Evolutionary conservation across 306 rosid genomes (phyloP).

Genomic region (Trifolium dubium): DNA sequence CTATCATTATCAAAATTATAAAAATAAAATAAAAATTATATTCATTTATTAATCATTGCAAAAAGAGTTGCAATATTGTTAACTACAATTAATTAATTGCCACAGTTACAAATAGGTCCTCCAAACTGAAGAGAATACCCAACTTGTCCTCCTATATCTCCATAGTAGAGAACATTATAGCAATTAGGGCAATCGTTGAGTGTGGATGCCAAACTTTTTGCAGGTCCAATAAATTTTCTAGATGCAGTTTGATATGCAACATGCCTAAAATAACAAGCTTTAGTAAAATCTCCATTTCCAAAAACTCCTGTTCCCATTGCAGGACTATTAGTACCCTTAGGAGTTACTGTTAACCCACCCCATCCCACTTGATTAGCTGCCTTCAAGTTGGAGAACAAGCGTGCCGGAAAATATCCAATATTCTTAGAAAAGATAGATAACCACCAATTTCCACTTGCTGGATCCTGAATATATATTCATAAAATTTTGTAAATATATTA

Average conservation of each 20-base stretch:
- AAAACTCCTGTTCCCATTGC: slow-evolving; percentile 23
- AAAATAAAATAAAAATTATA: too few species aligned
- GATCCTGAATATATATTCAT: not conserved
- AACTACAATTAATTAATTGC: not conserved
- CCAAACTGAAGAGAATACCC: slow-evolving; percentile 6
- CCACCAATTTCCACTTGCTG: slow-evolving; percentile 8
- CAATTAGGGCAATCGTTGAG: not conserved
- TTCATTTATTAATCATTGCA: not conserved
- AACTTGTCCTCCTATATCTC: not conserved
- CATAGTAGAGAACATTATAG: not conserved
- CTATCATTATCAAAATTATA: too few species aligned
- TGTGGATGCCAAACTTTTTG: accelerated
- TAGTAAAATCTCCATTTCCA: accelerated
- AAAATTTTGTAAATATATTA: not conserved
- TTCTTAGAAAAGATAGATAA: accelerated
- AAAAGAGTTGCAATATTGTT: not conserved
- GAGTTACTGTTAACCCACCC: slow-evolving; percentile 10
- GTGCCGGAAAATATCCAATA: slow-evolving; percentile 33
- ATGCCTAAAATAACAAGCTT: slow-evolving; percentile 5
- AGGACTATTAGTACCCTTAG: not conserved
- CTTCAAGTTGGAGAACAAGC: not conserved
- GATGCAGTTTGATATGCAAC: not conserved
- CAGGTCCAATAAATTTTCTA: not conserved
- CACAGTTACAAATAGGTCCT: not conserved
- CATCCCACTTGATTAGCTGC: not conserved